Conservation (phyloP, 192 early-diverging fungal genomes). For the Podila verticillata region DNA sequence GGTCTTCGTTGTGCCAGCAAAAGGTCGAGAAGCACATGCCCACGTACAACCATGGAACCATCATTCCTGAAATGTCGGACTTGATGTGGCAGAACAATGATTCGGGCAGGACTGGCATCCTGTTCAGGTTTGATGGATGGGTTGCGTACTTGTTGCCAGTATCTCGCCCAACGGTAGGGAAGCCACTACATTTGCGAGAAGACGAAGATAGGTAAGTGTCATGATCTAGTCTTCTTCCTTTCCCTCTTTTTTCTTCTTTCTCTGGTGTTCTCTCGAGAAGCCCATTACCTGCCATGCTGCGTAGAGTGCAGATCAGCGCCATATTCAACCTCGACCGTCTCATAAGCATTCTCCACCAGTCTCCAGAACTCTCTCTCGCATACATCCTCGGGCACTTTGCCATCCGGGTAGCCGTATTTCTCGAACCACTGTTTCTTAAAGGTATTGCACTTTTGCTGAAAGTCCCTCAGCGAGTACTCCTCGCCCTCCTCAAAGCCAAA, state of each 20-base stretch:
- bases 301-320: constrained; percentile 95
- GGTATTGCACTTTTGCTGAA: constrained; percentile 78
- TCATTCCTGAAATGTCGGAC: constrained; percentile 96
- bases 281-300: constrained; percentile 83
- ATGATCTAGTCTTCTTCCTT: too few relatives aligned
- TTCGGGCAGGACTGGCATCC: constrained; percentile 81
- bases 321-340: constrained; percentile 94
- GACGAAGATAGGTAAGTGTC: neutral
- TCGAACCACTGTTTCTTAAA: constrained; percentile 87
- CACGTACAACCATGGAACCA: constrained; percentile 97
- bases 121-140: constrained; percentile 90
- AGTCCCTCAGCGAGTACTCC: constrained; percentile 79
- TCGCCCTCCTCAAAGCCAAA: constrained; percentile 95
- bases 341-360: constrained; percentile 85
- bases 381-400: constrained; percentile 68
- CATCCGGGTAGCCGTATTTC: constrained; percentile 53
- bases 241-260: neutral
- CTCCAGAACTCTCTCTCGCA: constrained; percentile 95
- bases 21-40: constrained; percentile 97
- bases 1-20: constrained; percentile 99
- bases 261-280: neutral
- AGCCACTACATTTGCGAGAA: constrained; percentile 67
- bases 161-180: constrained; percentile 76
- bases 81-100: constrained; percentile 90
- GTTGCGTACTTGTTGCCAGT: constrained; percentile 72